phyloP scores from a whole-genome alignment of 257 asterid genomes.

The Paulownia fortunei region DNA sequence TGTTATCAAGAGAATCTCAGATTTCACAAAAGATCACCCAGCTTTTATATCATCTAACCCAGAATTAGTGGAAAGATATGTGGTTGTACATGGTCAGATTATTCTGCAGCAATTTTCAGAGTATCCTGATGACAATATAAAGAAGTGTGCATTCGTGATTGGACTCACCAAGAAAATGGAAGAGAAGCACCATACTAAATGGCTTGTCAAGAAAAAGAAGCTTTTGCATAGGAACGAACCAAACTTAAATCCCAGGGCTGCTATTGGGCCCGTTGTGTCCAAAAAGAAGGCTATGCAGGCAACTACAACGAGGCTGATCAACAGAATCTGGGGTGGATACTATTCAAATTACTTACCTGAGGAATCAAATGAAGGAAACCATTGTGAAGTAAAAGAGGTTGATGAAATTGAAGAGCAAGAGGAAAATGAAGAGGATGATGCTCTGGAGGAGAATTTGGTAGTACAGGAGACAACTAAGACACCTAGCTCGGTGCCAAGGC shows the following conservation, averaged over 20 bases:
- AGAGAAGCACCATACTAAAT: constrained; percentile 88
- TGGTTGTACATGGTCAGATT: constrained; percentile 92
- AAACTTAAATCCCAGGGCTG: constrained; percentile 88
- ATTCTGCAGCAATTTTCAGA: constrained; percentile 91
- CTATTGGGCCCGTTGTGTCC: constrained; percentile 71
- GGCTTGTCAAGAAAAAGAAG: constrained; percentile 94
- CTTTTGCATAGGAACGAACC: constrained; percentile 51
- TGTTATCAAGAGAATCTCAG: constrained; percentile 73
- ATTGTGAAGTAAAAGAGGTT: constrained; percentile 62
- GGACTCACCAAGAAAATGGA: constrained; percentile 88
- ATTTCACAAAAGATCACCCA: constrained; percentile 59
- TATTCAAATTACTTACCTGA: constrained; percentile 86
- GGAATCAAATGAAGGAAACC: constrained; percentile 47
- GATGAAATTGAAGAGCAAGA: constrained; percentile 73
- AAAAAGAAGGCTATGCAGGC: constrained; percentile 96
- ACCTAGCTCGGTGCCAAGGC: constrained; percentile 39
- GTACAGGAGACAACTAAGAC: constrained; percentile 45
- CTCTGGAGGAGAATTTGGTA: constrained; percentile 52
- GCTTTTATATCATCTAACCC: constrained; percentile 78
- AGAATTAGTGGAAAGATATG: constrained; percentile 75
- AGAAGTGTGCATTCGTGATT: constrained; percentile 69
- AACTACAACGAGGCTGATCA: constrained; percentile 82
- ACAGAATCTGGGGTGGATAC: constrained; percentile 92
- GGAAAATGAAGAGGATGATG: constrained; percentile 79
- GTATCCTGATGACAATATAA: constrained; percentile 79